Evolutionary conservation across 2,329 filamentous ascomycete genomes (phyloP).

Genomic region (Orbilia quercus): DNA sequence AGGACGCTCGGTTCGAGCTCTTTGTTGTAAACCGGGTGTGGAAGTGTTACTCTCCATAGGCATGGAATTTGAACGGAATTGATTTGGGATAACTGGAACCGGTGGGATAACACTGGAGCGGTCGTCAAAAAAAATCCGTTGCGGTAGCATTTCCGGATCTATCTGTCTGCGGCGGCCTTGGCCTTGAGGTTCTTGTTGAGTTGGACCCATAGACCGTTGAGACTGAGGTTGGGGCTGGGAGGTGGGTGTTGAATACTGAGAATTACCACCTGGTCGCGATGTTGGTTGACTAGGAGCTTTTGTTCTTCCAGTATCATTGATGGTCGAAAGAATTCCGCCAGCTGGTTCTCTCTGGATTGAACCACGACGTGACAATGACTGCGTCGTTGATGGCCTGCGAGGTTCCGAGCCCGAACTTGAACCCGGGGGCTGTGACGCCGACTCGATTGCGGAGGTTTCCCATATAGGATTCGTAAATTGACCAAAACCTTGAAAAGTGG

Average conservation of each 20-base stretch:
- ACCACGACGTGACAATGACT: constrained; percentile 41
- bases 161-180: constrained; percentile 22
- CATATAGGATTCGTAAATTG: constrained; percentile 9
- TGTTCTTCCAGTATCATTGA: constrained; percentile 27
- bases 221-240: constrained; percentile 6
- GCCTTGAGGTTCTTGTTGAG: constrained; percentile 10
- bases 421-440: constrained; percentile 15
- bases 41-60: constrained; percentile 30
- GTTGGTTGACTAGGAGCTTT: constrained; percentile 20
- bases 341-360: constrained; percentile 50
- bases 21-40: constrained; percentile 34
- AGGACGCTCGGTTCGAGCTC: constrained; percentile 45
- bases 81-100: constrained; percentile 43
- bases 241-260: constrained; percentile 23
- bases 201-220: constrained; percentile 20
- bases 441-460: constrained; percentile 4
- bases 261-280: constrained; percentile 18
- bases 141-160: constrained; percentile 46
- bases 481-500: constrained; percentile 41
- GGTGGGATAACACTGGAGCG: constrained; percentile 30
- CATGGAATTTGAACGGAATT: constrained; percentile 50
- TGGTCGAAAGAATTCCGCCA: constrained; percentile 43
- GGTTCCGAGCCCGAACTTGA: constrained; percentile 1
- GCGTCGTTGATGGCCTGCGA: constrained; percentile 31
- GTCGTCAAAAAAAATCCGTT: constrained; percentile 44